Evolutionary conservation across 805 yeast genomes (phyloP).

Genomic region (Dipodascus geniculatus): DNA sequence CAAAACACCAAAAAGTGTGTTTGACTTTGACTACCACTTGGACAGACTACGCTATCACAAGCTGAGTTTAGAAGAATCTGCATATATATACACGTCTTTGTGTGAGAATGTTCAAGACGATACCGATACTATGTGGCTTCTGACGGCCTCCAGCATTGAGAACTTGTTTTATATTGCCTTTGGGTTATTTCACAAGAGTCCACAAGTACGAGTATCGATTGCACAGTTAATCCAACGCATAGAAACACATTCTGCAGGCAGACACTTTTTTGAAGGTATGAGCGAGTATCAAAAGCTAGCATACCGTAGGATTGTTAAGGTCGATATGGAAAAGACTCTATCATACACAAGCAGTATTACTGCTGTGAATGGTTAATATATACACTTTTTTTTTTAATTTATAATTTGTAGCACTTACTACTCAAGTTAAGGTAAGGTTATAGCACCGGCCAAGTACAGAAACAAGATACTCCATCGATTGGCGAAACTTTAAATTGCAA

Average conservation of each 20-base stretch:
- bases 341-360: not conserved
- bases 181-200: constrained; percentile 23
- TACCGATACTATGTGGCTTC: constrained; percentile 20
- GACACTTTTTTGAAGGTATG: constrained; percentile 16
- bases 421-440: too few relatives aligned
- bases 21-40: constrained; percentile 21
- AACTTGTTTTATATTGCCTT: constrained; percentile 20
- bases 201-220: constrained; percentile 16
- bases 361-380: not conserved
- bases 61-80: constrained; percentile 18
- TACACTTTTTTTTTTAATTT: not conserved
- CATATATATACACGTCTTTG: constrained; percentile 16
- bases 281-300: constrained; percentile 18
- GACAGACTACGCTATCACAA: constrained; percentile 19
- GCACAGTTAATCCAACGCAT: constrained; percentile 17
- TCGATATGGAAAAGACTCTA: not conserved
- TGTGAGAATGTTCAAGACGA: constrained; percentile 16
- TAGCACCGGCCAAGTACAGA: too few relatives aligned
- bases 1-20: constrained; percentile 14
- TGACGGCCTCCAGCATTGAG: constrained; percentile 14
- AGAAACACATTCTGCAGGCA: constrained; percentile 21
- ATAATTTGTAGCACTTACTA: not conserved
- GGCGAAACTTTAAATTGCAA: too few relatives aligned
- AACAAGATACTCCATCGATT: too few relatives aligned
- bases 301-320: constrained; percentile 9